A percentile compares a stretch with the other conserved stretches of the same genome.
Evolutionary conservation across 139 green algal genomes (phyloP).

Genomic region (Microglena sp.): DNA sequence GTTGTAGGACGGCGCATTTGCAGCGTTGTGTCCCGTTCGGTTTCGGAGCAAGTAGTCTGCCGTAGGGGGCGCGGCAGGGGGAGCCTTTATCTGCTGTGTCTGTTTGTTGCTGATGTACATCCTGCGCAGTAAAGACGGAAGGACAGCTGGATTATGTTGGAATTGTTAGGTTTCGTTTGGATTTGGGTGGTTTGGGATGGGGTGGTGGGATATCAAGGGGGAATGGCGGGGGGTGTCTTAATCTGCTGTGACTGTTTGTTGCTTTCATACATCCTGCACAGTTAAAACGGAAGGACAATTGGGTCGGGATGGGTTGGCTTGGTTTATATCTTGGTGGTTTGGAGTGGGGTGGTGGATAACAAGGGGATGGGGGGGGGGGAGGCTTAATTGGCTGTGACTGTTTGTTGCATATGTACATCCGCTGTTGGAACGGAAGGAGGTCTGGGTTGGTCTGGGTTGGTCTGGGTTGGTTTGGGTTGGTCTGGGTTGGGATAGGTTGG

Average conservation of each 20-base stretch:
- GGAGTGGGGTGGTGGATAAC: neutral
- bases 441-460: too few relatives aligned
- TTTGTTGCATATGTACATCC: conserved; percentile 19
- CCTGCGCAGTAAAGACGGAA: neutral
- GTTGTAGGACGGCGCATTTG: conserved; percentile 19
- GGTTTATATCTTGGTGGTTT: neutral
- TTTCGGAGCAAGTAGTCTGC: conserved; percentile 24
- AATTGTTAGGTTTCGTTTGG: neutral
- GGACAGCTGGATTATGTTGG: neutral
- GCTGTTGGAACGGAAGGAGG: neutral
- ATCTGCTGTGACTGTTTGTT: neutral
- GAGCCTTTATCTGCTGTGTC: conserved; percentile 3
- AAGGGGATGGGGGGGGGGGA: conserved; percentile 17
- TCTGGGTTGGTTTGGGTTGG: too few relatives aligned
- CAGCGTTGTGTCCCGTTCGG: neutral
- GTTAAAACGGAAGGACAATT: neutral
- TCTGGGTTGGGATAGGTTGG: too few relatives aligned
- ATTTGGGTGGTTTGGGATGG: neutral
- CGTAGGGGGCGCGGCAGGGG: conserved; percentile 19
- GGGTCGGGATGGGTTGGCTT: neutral
- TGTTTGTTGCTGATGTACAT: conserved; percentile 21
- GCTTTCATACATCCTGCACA: conserved; percentile 16
- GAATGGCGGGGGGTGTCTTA: conserved; percentile 16
- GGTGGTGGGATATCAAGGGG: conserved; percentile 5
- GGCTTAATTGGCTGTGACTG: conserved; percentile 3